These are phyloP conservation scores for Gossypium schwendimanii DNA, from an alignment of 441 rosid genomes.

Conservation along the genomic window DNA sequence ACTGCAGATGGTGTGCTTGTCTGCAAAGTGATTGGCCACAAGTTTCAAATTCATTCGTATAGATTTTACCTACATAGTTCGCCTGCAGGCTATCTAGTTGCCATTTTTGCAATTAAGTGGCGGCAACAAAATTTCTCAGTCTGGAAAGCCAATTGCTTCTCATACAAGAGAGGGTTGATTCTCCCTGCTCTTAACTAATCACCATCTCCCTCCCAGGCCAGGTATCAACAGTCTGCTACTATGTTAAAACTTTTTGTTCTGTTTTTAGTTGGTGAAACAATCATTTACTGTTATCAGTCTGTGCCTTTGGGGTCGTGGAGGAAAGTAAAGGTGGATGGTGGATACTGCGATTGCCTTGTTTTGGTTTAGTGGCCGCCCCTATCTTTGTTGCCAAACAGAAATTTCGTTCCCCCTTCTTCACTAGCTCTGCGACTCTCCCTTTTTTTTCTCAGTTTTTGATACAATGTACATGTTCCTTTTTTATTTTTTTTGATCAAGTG, in stretches of 20 bases:
- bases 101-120: neutral
- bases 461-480: too few relatives aligned
- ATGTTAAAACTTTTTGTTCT: neutral
- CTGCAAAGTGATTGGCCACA: neutral
- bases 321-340: neutral
- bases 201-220: conserved; percentile 1
- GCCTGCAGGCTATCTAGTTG: neutral
- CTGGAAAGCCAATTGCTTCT: conserved; percentile 6
- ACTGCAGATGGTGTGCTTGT: neutral
- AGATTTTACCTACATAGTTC: neutral
- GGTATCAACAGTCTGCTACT: neutral
- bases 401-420: neutral
- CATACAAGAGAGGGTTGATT: conserved; percentile 1
- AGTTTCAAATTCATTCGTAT: conserved; percentile 9
- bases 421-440: too few relatives aligned
- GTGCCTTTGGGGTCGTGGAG: neutral
- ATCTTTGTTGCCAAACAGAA: neutral
- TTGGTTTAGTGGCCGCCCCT: neutral
- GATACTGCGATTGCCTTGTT: neutral
- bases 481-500: too few relatives aligned
- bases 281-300: neutral
- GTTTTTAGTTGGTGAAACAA: neutral
- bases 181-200: neutral
- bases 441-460: too few relatives aligned
- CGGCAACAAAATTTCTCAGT: neutral